Evolutionary conservation across 2,329 filamentous ascomycete genomes (phyloP).

Genomic region (Alternaria sp.): DNA sequence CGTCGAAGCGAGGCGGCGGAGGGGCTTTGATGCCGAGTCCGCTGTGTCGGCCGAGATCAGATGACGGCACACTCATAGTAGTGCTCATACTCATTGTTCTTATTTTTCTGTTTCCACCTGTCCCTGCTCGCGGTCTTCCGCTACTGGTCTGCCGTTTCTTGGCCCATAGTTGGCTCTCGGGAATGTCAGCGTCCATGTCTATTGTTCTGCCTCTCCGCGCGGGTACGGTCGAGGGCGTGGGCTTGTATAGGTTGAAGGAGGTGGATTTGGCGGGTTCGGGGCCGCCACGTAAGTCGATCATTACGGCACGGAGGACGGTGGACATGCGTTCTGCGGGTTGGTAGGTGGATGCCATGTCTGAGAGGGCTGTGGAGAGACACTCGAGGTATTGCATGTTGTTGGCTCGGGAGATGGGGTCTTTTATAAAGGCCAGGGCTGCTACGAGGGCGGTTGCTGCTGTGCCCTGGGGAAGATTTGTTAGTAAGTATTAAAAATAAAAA

Average conservation of each 20-base stretch:
- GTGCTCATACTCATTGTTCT: constrained; percentile 16
- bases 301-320: constrained; percentile 61
- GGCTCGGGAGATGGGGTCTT: constrained; percentile 51
- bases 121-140: constrained; percentile 30
- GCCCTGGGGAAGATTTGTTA: constrained; percentile 44
- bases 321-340: constrained; percentile 65
- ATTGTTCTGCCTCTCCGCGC: constrained; percentile 41
- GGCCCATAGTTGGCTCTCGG: constrained; percentile 9
- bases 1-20: constrained; percentile 23
- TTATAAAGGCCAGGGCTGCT: constrained; percentile 56
- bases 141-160: constrained; percentile 43
- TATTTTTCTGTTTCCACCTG: constrained; percentile 6
- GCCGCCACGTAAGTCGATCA: constrained; percentile 56
- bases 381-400: constrained; percentile 62
- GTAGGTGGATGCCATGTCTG: constrained; percentile 63
- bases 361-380: constrained; percentile 61
- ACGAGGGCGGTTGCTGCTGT: constrained; percentile 64
- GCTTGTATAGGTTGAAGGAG: constrained; percentile 38
- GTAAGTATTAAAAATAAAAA: background rate
- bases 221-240: constrained; percentile 38
- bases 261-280: constrained; percentile 18
- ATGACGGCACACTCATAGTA: constrained; percentile 1
- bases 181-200: constrained; percentile 30
- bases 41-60: constrained; percentile 20
- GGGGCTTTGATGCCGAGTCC: constrained; percentile 35